These are phyloP conservation scores for Pluteus cervinus DNA, from an alignment of 768 basidiomycete species.

Conservation along the genomic window DNA sequence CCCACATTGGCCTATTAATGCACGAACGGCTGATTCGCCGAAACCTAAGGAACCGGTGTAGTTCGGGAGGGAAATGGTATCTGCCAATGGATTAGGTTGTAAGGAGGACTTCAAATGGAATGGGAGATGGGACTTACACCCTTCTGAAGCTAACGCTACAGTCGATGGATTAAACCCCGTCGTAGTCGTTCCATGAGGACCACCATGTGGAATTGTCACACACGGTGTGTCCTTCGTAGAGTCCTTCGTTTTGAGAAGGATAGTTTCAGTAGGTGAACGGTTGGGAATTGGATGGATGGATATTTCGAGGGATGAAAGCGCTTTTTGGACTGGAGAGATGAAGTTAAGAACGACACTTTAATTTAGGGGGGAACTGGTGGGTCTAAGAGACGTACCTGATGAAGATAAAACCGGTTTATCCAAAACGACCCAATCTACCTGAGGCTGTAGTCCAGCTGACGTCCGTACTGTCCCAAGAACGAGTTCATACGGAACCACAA, in stretches of 20 bases:
- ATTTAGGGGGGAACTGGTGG: too few species aligned
- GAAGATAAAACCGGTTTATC: constrained; percentile 33
- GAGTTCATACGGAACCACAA: constrained; percentile 39
- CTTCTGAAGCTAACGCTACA: constrained; percentile 47
- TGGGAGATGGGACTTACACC: constrained; percentile 39
- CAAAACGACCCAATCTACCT: constrained; percentile 32
- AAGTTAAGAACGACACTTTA: background rate
- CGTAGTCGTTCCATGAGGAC: constrained; percentile 46
- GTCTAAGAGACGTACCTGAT: constrained; percentile 32
- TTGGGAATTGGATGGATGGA: constrained; percentile 45
- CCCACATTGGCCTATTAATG: constrained; percentile 54
- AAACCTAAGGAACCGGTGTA: constrained; percentile 67
- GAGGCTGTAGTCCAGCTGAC: too few species aligned
- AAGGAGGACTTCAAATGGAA: background rate
- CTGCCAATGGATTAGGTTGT: constrained; percentile 16
- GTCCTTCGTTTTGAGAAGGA: constrained; percentile 36
- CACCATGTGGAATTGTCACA: constrained; percentile 55
- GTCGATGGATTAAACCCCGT: constrained; percentile 41
- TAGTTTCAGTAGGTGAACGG: constrained; percentile 45
- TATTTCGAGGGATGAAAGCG: constrained; percentile 33
- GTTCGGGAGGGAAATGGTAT: constrained; percentile 55
- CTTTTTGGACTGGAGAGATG: constrained; percentile 29
- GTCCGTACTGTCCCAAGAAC: constrained; percentile 43
- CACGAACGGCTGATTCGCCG: constrained; percentile 53
- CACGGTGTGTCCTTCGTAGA: constrained; percentile 28